Base-by-base conservation (phyloP, 2,329 filamentous ascomycete genomes). In the Trichoderma cornu-damae region DNA sequence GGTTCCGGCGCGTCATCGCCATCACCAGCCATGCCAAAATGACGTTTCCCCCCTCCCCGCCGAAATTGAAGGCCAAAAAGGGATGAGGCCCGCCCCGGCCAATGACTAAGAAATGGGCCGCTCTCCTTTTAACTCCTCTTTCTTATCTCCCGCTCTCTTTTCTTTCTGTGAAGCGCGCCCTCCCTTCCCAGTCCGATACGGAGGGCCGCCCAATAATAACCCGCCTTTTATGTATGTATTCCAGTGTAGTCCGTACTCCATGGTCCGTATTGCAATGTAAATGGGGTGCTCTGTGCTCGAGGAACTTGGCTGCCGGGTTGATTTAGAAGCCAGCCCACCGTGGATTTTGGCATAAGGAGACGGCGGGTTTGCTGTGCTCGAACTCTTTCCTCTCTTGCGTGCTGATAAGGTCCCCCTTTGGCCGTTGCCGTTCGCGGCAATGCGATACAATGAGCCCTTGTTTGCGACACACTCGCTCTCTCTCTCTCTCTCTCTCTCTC, bases 391-490 rank as follows among this genome's bases (percentile, higher is more conserved):
- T n/a, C n/a, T n/a, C n/a, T n/a, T n/a, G n/a, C n/a, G n/a, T n/a
- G n/a, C n/a, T n/a, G n/a, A n/a, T n/a, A n/a, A n/a, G n/a, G n/a
- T n/a, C n/a, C n/a, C n/a, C n/a, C n/a, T n/a, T n/a, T n/a, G n/a
- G n/a, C n/a, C n/a, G n/a, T n/a, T 42, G 38, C 38, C 18, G 18
- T 42, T 42, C 38, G n/a, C 38, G n/a, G 38, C 38, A 30, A 54
- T 54, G 50, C 50, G 44, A 53, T 43, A 37, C 20, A 34, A 20
- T 42, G 47, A 22, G n/a, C n/a, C 30, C 46, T 22, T 18, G 47
- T n/a, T 58, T 58, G 48, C 47, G 56, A 47, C 56, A 58, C 55
- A 47, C 49, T n/a, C n/a, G n/a, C n/a, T n/a, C n/a, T n/a, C n/a
- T n/a, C n/a, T n/a, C n/a, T n/a, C n/a, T n/a, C n/a, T n/a, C n/a